These are phyloP conservation scores for Talaromyces rugulosus DNA, from an alignment of 2,329 filamentous ascomycete genomes.

Conservation along the genomic window DNA sequence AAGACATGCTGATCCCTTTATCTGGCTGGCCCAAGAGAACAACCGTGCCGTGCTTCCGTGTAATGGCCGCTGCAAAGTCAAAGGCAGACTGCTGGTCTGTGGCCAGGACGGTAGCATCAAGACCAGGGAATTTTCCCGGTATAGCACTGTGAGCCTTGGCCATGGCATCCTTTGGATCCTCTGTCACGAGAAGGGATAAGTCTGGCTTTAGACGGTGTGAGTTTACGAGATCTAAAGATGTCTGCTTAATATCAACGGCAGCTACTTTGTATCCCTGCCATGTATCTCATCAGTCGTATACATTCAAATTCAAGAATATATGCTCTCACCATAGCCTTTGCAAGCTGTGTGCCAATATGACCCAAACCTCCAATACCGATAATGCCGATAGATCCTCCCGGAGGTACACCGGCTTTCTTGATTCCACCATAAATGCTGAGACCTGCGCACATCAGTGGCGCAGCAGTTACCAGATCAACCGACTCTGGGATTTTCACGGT, in stretches of 20 bases:
- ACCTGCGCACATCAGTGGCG: conserved; percentile 56
- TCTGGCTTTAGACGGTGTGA: conserved; percentile 36
- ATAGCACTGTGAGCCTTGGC: neutral
- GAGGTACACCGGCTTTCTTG: conserved; percentile 34
- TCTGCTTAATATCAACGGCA: conserved; percentile 53
- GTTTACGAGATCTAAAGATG: conserved; percentile 49
- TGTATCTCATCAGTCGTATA: neutral
- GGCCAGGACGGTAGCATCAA: conserved; percentile 51
- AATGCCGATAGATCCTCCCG: conserved; percentile 35
- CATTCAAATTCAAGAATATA: neutral
- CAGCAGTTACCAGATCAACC: conserved; percentile 49
- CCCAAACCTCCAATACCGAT: conserved; percentile 49
- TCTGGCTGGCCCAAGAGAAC: conserved; percentile 54
- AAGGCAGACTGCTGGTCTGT: conserved; percentile 51
- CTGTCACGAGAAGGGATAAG: neutral
- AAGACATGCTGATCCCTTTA: conserved; percentile 31
- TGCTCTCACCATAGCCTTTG: conserved; percentile 28
- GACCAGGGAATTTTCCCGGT: conserved; percentile 51
- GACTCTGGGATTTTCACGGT: conserved; percentile 46
- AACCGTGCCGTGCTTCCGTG: conserved; percentile 56
- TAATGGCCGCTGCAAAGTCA: conserved; percentile 51
- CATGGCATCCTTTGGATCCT: neutral
- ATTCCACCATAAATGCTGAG: conserved; percentile 49
- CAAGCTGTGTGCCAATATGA: conserved; percentile 51
- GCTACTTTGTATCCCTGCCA: conserved; percentile 49